Conservation (phyloP, 768 basidiomycete species). For the Collybia mongolica region DNA sequence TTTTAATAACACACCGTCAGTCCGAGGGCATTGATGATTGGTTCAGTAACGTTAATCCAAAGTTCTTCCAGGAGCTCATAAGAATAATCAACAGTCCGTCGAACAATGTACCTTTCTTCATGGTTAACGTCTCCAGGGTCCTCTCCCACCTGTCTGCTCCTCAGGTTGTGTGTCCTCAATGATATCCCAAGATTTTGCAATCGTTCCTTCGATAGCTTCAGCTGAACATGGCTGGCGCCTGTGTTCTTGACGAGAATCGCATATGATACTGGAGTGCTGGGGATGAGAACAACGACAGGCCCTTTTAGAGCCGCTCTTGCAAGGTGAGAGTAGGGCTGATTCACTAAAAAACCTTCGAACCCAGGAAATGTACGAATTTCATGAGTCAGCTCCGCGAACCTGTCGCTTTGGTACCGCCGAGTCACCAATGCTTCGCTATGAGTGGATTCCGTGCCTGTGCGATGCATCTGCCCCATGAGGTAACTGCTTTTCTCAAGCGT, state of each 20-base stretch:
- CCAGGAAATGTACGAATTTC: background rate
- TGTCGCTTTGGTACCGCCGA: background rate
- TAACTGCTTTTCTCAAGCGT: background rate
- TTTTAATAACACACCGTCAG: background rate
- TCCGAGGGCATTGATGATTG: slow-evolving; percentile 17
- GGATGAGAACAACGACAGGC: slow-evolving; percentile 17
- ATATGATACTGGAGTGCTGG: slow-evolving; percentile 16
- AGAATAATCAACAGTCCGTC: background rate
- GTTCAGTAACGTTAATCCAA: slow-evolving; percentile 19
- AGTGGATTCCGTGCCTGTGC: background rate
- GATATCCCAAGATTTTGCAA: slow-evolving; percentile 1
- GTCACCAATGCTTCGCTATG: background rate
- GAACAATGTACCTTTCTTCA: background rate
- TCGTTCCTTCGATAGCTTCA: slow-evolving; percentile 8
- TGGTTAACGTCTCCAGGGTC: background rate
- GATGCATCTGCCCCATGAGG: background rate
- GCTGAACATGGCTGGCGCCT: slow-evolving; percentile 15
- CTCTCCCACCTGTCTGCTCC: background rate
- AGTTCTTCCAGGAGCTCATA: slow-evolving; percentile 11
- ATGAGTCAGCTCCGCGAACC: background rate
- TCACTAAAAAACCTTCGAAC: background rate
- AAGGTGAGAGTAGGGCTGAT: background rate
- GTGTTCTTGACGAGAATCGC: slow-evolving; percentile 14
- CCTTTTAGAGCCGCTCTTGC: slow-evolving; percentile 6
- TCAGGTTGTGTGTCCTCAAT: background rate